Conservation (phyloP, 2,329 filamentous ascomycete species). For the Botrytis aclada region DNA sequence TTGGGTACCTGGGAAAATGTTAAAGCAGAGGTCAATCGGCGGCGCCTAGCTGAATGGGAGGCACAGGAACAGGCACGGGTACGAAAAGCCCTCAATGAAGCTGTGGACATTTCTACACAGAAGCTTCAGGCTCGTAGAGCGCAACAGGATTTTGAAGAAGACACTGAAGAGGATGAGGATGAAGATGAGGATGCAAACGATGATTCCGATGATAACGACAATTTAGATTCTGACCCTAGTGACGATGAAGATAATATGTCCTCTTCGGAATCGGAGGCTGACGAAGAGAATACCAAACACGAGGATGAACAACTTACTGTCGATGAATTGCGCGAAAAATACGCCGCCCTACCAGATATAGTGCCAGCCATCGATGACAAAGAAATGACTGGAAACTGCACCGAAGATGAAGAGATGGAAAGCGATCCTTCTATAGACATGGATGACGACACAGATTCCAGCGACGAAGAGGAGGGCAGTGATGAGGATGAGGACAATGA, state of each 20-base stretch:
- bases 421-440: constrained; percentile 28
- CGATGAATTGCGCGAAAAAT: constrained; percentile 67
- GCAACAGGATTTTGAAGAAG: constrained; percentile 50
- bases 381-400: constrained; percentile 32
- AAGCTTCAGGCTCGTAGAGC: constrained; percentile 61
- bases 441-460: constrained; percentile 44
- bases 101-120: constrained; percentile 67
- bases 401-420: constrained; percentile 30
- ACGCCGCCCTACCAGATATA: constrained; percentile 57
- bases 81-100: constrained; percentile 69
- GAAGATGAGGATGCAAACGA: constrained; percentile 33
- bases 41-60: constrained; percentile 60
- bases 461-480: constrained; percentile 60
- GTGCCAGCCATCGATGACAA: constrained; percentile 35
- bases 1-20: constrained; percentile 64
- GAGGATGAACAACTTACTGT: constrained; percentile 66
- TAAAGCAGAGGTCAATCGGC: constrained; percentile 57
- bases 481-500: constrained; percentile 46
- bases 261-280: constrained; percentile 58
- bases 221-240: constrained; percentile 37
- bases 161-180: constrained; percentile 42
- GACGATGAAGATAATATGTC: constrained; percentile 58
- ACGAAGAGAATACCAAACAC: constrained; percentile 46
- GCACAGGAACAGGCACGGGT: constrained; percentile 61
- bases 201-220: constrained; percentile 38